Evolutionary conservation across 2,329 filamentous ascomycete genomes (phyloP), one percentile per base, ranked within the genome.

Genomic region (Eutypa lata): DNA sequence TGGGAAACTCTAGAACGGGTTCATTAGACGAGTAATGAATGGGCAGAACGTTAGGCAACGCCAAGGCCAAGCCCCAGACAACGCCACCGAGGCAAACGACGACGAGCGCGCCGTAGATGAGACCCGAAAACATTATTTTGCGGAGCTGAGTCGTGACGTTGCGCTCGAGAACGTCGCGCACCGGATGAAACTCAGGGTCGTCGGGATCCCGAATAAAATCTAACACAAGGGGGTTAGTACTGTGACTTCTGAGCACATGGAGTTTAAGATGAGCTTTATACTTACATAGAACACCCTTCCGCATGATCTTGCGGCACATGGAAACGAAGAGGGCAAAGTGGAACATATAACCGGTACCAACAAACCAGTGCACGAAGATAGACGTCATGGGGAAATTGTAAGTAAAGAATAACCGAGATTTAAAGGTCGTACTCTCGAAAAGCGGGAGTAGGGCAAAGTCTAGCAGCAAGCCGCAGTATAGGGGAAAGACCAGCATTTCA

Each of bases 261-360:
- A 16, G 44, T n/a, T n/a, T 31, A 31, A 10, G 10, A 31, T 10
- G 6, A 31, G 26, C 6, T 10, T n/a, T 28, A 28, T 48, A 80
- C 87, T 81, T 77, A 90, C 87, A 97, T 54, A 99, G 78, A 40
- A 99, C 94, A 49, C 94, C 94, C 61, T 86, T 91, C 57, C 94
- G 87, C 87, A 99, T 90, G 54, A 97, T 96, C 75, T 96, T 97
- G 57, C 94, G 87, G 72, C 94, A 99, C 92, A 99, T 97, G 52
- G 92, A 95, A 18, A 99, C 94, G 68, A 99, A 99, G 3, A 99
- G 81, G 5, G 94, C 94, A 68, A 99, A 99, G 69, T 99, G 94
- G 74, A 99, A 99, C 95, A 99, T 99, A 72, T 99, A 99, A 57
- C 92, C 96, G 3, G 94, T 99, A 47, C 94, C 94, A 52, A 97